Percentiles rank a stretch among this genome's conserved stretches.
Evolutionary conservation across 805 yeast species (phyloP).

Genomic region (Kodamaea leandrae): DNA sequence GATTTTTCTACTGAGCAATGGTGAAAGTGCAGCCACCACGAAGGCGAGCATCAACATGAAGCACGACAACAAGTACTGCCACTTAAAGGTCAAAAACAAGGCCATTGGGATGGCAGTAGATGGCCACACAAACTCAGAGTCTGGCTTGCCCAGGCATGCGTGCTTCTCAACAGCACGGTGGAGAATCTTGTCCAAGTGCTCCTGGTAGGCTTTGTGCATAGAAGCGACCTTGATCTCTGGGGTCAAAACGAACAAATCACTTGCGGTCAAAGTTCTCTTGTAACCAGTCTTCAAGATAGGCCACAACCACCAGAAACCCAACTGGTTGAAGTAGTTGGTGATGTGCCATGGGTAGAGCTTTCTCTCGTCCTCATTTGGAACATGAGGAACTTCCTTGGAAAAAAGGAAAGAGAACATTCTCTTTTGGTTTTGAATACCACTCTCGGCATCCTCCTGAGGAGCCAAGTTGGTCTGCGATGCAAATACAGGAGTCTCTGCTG

Average conservation of each 20-base stretch:
- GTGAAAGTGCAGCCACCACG: slow-evolving; percentile 53
- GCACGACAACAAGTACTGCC: slow-evolving; percentile 41
- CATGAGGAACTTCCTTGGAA: slow-evolving; percentile 47
- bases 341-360: slow-evolving; percentile 45
- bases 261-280: slow-evolving; percentile 35
- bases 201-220: slow-evolving; percentile 31
- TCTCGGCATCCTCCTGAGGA: slow-evolving; percentile 6
- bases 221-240: slow-evolving; percentile 35
- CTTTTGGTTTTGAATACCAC: slow-evolving; percentile 43
- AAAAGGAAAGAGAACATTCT: slow-evolving; percentile 52
- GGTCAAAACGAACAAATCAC: slow-evolving; percentile 37
- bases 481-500: not conserved
- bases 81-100: slow-evolving; percentile 48
- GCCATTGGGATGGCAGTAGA: slow-evolving; percentile 39
- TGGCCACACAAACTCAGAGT: slow-evolving; percentile 38
- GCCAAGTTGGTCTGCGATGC: slow-evolving; percentile 14
- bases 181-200: slow-evolving; percentile 22
- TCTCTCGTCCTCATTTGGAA: slow-evolving; percentile 53
- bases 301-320: slow-evolving; percentile 40
- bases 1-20: slow-evolving; percentile 62
- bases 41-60: slow-evolving; percentile 46
- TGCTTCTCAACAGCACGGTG: slow-evolving; percentile 20
- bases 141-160: slow-evolving; percentile 14
- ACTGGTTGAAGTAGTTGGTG: slow-evolving; percentile 38
- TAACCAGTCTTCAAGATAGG: slow-evolving; percentile 43